phyloP scores from a whole-genome alignment of 177 flowering plant genomes.

The Telopea speciosissima region DNA sequence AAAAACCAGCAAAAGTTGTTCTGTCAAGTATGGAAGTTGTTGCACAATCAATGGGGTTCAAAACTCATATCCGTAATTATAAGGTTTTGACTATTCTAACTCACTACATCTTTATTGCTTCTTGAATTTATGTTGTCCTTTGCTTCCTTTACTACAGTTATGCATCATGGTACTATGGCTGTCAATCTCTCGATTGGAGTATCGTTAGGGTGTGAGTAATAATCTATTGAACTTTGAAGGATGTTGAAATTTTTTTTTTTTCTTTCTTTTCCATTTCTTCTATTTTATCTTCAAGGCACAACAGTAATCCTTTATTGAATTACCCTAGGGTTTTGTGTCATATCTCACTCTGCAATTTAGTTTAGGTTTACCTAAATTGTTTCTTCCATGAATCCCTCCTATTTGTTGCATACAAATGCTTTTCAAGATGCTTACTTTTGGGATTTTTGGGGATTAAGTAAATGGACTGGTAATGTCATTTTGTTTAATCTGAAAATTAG shows the following conservation, averaged over 20 bases:
- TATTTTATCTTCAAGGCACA: not conserved
- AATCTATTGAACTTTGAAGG: too few relatives aligned
- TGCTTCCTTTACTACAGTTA: not conserved
- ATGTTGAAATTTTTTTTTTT: too few relatives aligned
- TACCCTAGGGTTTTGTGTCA: not conserved
- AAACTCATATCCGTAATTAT: conserved; percentile 74
- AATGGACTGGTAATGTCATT: too few relatives aligned
- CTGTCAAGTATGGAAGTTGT: conserved; percentile 84
- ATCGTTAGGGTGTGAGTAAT: too few relatives aligned
- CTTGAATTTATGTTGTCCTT: not conserved
- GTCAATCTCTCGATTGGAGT: not conserved
- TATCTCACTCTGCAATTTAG: too few relatives aligned
- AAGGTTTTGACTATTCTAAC: conserved; percentile 38
- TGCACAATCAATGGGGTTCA: conserved; percentile 80
- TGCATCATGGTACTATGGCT: not conserved
- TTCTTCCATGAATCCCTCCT: not conserved
- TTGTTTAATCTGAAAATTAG: too few relatives aligned
- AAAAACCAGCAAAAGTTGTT: conserved; percentile 73
- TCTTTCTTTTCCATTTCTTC: not conserved
- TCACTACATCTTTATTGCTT: not conserved
- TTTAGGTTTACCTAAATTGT: not conserved
- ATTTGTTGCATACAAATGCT: too few relatives aligned
- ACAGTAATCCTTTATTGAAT: not conserved
- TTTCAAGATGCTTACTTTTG: too few relatives aligned
- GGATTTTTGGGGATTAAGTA: too few relatives aligned